Conservation (phyloP, 2,329 filamentous ascomycete species). For the Teratosphaeriaceae sp. region DNA sequence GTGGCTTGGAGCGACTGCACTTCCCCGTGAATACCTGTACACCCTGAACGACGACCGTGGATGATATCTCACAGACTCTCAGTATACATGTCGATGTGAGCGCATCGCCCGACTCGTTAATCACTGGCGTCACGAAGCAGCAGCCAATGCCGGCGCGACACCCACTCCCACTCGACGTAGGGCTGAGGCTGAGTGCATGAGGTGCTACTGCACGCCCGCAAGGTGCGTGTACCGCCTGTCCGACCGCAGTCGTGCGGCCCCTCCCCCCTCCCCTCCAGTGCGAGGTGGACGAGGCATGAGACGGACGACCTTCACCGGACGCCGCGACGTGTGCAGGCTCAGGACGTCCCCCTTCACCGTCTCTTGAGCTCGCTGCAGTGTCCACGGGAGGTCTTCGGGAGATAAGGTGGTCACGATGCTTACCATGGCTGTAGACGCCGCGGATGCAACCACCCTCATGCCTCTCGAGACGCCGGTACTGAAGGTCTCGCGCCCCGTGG, state of each 20-base stretch:
- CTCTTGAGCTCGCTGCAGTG: not conserved
- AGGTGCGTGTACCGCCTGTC: conserved; percentile 2
- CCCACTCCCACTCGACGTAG: not conserved
- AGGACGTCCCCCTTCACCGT: no score
- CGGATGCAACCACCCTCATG: conserved; percentile 30
- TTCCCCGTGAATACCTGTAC: no score
- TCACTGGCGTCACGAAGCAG: no score
- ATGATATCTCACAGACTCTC: no score
- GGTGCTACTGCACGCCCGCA: not conserved
- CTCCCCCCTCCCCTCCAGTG: not conserved
- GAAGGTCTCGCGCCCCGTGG: conserved; percentile 70
- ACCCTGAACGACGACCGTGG: no score
- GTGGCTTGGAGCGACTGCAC: no score
- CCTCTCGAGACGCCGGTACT: conserved; percentile 53
- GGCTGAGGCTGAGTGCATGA: conserved; percentile 4
- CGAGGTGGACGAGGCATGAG: not conserved
- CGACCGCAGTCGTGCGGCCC: conserved; percentile 1
- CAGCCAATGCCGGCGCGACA: not conserved
- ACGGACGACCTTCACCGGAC: not conserved
- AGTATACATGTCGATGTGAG: no score
- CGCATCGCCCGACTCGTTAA: no score
- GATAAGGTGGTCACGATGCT: not conserved
- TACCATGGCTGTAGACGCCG: conserved; percentile 20
- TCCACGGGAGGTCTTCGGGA: no score
- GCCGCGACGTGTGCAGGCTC: no score